Evolutionary conservation across 176 grass and related monocot genomes (phyloP).

Genomic region (Hyparrhenia diplandra): DNA sequence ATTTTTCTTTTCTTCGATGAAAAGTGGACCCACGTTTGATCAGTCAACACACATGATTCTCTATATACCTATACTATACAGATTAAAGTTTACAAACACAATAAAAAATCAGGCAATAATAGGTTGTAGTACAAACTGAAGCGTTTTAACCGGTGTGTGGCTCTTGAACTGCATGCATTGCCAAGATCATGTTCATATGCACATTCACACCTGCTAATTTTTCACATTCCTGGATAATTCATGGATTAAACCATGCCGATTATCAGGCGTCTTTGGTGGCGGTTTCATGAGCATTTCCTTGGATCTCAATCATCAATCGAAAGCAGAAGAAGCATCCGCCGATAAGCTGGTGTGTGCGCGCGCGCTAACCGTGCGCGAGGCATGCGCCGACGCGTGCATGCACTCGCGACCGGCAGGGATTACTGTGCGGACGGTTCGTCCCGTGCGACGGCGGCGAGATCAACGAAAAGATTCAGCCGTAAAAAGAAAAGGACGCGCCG

Average conservation of each 20-base stretch:
- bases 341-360: background rate
- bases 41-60: too few species aligned
- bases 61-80: too few species aligned
- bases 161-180: background rate
- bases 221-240: too few species aligned
- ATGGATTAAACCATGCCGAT: background rate
- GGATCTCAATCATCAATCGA: too few species aligned
- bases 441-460: constrained; percentile 32
- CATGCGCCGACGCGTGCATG: background rate
- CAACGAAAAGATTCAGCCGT: constrained; percentile 39
- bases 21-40: background rate
- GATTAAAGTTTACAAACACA: background rate
- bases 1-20: background rate
- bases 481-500: background rate
- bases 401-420: background rate
- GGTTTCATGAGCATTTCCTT: constrained; percentile 36
- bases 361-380: too few species aligned
- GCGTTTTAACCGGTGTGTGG: background rate
- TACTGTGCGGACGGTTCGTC: constrained; percentile 34
- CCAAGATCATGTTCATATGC: background rate
- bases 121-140: background rate
- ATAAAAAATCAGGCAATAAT: background rate
- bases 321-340: constrained; percentile 15
- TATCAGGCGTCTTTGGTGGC: too few species aligned
- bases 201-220: background rate